phyloP scores from a whole-genome alignment of 2,329 filamentous ascomycete species.

The Venturia nashicola region DNA sequence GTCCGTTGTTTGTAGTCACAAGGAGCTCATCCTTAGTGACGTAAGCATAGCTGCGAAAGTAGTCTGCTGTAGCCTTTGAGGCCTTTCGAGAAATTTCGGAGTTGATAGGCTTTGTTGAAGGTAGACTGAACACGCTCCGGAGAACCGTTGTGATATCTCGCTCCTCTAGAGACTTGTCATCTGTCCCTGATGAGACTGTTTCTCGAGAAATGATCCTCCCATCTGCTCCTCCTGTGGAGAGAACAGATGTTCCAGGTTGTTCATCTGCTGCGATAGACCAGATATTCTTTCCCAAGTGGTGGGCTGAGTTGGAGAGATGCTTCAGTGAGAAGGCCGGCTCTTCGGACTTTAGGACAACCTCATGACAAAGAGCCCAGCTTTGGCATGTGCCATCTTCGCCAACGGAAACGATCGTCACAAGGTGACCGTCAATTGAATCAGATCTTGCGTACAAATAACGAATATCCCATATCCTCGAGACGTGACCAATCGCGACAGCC shows the following conservation, averaged over 20 bases:
- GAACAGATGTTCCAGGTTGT: slow-evolving; percentile 20
- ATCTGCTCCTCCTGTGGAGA: slow-evolving; percentile 74
- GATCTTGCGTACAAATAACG: slow-evolving; percentile 42
- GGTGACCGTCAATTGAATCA: slow-evolving; percentile 6
- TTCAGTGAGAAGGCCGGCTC: slow-evolving; percentile 27
- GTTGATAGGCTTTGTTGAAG: background rate
- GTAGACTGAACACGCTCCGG: background rate
- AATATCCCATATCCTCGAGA: slow-evolving; percentile 81
- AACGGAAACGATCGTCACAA: slow-evolving; percentile 52
- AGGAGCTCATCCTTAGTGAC: slow-evolving; percentile 41
- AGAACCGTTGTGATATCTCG: background rate
- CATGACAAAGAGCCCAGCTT: slow-evolving; percentile 46
- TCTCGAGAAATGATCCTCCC: slow-evolving; percentile 37
- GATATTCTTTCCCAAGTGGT: slow-evolving; percentile 79
- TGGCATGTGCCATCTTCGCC: slow-evolving; percentile 75
- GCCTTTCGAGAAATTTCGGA: background rate
- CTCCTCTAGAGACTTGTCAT: background rate
- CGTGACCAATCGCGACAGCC: slow-evolving; percentile 71
- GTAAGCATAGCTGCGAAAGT: slow-evolving; percentile 53
- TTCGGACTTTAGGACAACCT: slow-evolving; percentile 4
- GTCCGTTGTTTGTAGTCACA: slow-evolving; percentile 46
- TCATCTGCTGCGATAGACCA: slow-evolving; percentile 56
- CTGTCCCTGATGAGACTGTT: background rate
- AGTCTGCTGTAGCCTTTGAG: slow-evolving; percentile 14
- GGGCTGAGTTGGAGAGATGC: slow-evolving; percentile 40